A percentile compares a stretch with the other conserved stretches of the same genome.
These are phyloP conservation scores for Scytalidium lignicola DNA, from an alignment of 2,329 filamentous ascomycete genomes.

Conservation along the genomic window DNA sequence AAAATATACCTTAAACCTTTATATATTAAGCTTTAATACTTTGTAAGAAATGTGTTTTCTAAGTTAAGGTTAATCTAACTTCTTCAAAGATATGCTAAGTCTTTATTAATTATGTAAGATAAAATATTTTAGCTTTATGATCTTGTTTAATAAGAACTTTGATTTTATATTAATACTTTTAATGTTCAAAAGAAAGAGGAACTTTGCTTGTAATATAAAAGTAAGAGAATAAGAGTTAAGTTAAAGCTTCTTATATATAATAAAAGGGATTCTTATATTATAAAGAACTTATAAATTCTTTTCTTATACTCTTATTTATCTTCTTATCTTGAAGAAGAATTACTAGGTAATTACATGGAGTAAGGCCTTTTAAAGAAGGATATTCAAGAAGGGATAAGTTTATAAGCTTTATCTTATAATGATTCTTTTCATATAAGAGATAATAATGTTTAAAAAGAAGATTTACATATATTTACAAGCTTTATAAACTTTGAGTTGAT, in stretches of 20 bases:
- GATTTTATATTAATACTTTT: conserved; percentile 2
- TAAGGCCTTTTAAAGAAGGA: conserved; percentile 1
- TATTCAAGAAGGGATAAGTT: conserved; percentile 7
- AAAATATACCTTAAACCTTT: conserved; percentile 1
- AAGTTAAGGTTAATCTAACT: not conserved
- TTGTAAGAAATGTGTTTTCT: conserved; percentile 5
- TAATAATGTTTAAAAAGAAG: conserved; percentile 7
- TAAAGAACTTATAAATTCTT: conserved; percentile 5
- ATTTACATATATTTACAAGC: conserved; percentile 2
- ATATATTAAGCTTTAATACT: not conserved
- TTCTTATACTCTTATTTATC: conserved; percentile 6
- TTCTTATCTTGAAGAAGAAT: conserved; percentile 5
- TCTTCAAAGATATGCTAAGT: not conserved
- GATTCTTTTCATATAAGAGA: conserved; percentile 4
- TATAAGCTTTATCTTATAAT: conserved; percentile 3
- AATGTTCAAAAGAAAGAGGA: conserved; percentile 2
- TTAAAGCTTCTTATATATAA: conserved; percentile 1
- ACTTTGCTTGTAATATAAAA: conserved; percentile 3
- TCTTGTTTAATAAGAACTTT: conserved; percentile 6
- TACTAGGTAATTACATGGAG: conserved; percentile 1
- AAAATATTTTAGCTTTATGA: not conserved
- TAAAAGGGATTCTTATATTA: conserved; percentile 1
- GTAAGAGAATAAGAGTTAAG: conserved; percentile 4
- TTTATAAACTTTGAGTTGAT: conserved; percentile 1
- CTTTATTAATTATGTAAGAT: not conserved